Conservation (phyloP, 83 land plant genomes). For the Diphasiastrum complanatum region DNA sequence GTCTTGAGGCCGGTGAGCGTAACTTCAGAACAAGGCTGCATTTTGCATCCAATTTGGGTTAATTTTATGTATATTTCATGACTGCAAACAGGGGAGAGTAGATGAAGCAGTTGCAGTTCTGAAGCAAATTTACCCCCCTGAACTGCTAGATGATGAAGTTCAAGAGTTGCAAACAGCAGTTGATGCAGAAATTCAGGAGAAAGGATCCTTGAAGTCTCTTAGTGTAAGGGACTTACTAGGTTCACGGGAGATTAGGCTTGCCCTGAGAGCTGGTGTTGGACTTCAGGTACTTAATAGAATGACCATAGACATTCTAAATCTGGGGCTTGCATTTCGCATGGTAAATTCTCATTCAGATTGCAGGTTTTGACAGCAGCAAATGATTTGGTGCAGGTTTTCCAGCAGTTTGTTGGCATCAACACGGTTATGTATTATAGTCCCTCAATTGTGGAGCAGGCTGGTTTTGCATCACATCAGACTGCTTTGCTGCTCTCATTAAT, state of each 20-base stretch:
- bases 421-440: conserved; percentile 73
- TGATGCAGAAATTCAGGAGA: conserved; percentile 39
- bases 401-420: conserved; percentile 67
- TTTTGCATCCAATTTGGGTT: neutral
- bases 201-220: neutral
- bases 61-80: neutral
- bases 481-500: conserved; percentile 56
- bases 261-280: conserved; percentile 10
- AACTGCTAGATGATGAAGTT: conserved; percentile 41
- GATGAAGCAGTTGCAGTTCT: conserved; percentile 43
- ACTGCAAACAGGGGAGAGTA: conserved; percentile 32
- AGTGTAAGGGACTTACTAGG: neutral
- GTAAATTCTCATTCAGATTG: no score
- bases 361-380: no score
- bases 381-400: conserved; percentile 41
- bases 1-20: neutral
- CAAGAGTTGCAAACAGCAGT: conserved; percentile 36
- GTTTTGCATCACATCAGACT: conserved; percentile 53
- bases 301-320: no score
- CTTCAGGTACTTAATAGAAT: conserved; percentile 9
- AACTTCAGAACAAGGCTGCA: neutral
- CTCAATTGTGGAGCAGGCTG: conserved; percentile 56
- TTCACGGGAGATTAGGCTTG: conserved; percentile 6
- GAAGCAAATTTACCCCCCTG: conserved; percentile 43
- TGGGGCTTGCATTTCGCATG: no score